phyloP scores from a whole-genome alignment of 768 basidiomycete genomes.

The Boletus vinaceobasis region DNA sequence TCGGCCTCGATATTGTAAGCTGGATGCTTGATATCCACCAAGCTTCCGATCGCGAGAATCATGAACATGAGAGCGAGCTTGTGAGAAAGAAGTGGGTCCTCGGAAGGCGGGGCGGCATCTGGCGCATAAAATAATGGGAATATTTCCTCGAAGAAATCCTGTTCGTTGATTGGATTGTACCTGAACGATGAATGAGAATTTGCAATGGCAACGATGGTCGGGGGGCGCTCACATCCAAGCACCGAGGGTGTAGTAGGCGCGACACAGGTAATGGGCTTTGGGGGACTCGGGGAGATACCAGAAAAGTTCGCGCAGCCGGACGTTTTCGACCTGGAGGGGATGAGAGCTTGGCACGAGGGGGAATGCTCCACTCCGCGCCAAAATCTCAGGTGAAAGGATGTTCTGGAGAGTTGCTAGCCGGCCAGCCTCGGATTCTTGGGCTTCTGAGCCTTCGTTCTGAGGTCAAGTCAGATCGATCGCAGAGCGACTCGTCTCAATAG shows the following conservation, averaged over 20 bases:
- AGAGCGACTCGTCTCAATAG: background rate
- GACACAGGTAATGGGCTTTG: conserved; percentile 57
- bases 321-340: conserved; percentile 38
- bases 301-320: conserved; percentile 54
- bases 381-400: conserved; percentile 59
- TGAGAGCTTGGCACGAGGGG: conserved; percentile 50
- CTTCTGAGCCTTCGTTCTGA: conserved; percentile 61
- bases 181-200: conserved; percentile 32
- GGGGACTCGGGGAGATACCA: conserved; percentile 68
- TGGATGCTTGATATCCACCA: conserved; percentile 54
- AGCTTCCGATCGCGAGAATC: conserved; percentile 61
- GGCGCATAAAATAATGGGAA: conserved; percentile 56
- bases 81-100: conserved; percentile 54
- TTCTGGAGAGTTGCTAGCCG: conserved; percentile 47
- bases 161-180: conserved; percentile 64
- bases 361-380: conserved; percentile 62
- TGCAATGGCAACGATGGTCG: background rate
- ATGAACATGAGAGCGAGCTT: conserved; percentile 64
- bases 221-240: conserved; percentile 61
- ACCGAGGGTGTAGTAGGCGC: conserved; percentile 60
- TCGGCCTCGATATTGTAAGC: conserved; percentile 67
- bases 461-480: conserved; percentile 8
- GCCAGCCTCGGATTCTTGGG: conserved; percentile 46
- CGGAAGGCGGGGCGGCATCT: conserved; percentile 40
- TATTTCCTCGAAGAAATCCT: conserved; percentile 59